A percentile compares a stretch with the other conserved stretches of the same genome.
These are phyloP conservation scores for Populus simonii DNA, from an alignment of 345 rosid genomes.

Conservation along the genomic window DNA sequence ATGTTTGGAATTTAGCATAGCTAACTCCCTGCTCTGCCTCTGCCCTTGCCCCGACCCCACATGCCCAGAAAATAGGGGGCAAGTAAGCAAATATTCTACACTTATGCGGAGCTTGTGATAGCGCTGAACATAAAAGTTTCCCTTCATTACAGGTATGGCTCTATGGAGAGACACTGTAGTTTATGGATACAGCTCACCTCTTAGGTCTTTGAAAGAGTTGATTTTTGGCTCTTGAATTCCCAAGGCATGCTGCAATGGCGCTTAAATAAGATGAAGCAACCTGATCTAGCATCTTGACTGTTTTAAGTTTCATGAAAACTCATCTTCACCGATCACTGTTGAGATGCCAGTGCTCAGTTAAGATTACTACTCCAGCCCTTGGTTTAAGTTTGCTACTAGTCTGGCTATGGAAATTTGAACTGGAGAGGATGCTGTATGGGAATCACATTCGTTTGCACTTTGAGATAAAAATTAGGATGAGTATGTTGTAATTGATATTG, in stretches of 20 bases:
- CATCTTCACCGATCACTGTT: neutral
- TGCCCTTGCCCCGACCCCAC: neutral
- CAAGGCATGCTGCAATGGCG: neutral
- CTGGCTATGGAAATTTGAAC: neutral
- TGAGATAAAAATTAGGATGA: neutral
- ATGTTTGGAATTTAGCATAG: neutral
- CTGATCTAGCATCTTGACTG: neutral
- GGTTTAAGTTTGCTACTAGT: neutral
- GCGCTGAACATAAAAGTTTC: neutral
- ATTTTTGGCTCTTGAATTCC: conserved; percentile 38
- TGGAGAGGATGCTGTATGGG: neutral
- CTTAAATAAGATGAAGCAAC: conserved; percentile 3
- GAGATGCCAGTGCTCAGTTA: neutral
- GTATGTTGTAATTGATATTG: neutral
- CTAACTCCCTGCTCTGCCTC: neutral
- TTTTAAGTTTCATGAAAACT: neutral
- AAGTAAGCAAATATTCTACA: neutral
- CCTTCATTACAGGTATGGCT: conserved; percentile 50
- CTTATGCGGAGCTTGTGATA: neutral
- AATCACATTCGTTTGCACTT: neutral
- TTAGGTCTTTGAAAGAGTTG: conserved; percentile 62
- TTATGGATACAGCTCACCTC: conserved; percentile 58
- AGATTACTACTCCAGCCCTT: neutral
- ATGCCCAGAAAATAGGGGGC: neutral
- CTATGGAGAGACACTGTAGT: conserved; percentile 71